Evolutionary conservation across 768 basidiomycete genomes (phyloP), one percentile per base, ranked within the genome.

Genomic region (Psilocybe azurescens): DNA sequence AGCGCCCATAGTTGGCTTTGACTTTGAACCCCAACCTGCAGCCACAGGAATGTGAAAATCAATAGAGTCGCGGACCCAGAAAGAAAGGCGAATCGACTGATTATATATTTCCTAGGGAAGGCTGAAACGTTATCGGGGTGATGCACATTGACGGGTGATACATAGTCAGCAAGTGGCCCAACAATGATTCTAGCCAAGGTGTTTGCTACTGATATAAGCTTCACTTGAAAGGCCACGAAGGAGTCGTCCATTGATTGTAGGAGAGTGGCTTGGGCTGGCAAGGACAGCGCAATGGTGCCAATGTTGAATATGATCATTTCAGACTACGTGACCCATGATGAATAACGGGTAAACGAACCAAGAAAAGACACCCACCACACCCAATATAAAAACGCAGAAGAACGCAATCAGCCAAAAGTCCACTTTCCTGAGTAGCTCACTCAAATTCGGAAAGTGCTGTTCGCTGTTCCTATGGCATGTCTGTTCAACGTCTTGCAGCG

Each of bases 271-370:
- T 62, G 55, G 14, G 63, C 66, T 8, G 86, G 84, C 38, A 93
- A 81, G 13, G 92, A 87, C 3, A 89, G 74, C 13, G 89, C 82
- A 54, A 94, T 89, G 1, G 89, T 86, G 39, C 91, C 92, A 51
- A 94, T 87, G 68, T 93, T 94, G 18, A 91, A 89, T 18, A 94
- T 87, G 20, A 94, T 81, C 91, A 92, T 93, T 72, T 93, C 91
- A 50, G 83, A 85, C 89, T 91, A 57, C 5, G 16, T 2, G 30
- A 46, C 47, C 44, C 18, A 50, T 16, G 32, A 16, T 30, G 30
- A 44, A 49, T n/a, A 30, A 18, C 29, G 28, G 39, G 38, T 18
- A 38, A 38, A 38, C 5, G 3, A 64, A 41, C 8, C n/a, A 24
- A 82, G 90, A 76, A 32, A 33, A 48, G 30, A 57, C 32, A 18